phyloP scores from a whole-genome alignment of 2,329 filamentous ascomycete species.

The Trichoderma breve region DNA sequence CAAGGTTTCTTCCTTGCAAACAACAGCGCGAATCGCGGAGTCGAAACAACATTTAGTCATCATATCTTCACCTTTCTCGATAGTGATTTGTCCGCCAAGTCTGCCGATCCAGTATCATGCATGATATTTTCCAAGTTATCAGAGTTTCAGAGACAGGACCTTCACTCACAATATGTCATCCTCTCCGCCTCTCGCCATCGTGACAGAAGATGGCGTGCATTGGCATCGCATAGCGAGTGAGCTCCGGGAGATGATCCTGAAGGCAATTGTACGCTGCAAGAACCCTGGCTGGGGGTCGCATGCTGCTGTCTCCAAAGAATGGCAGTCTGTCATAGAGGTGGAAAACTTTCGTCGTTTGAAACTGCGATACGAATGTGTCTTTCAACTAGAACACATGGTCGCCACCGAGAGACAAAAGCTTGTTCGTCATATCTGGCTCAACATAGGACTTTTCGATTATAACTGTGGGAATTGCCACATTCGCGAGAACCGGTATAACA shows the following conservation, averaged over 20 bases:
- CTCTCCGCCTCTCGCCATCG: neutral
- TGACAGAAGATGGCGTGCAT: neutral
- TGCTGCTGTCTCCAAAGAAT: neutral
- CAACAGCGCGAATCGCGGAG: neutral
- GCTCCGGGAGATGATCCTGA: neutral
- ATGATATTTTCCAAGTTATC: neutral
- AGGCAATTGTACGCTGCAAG: neutral
- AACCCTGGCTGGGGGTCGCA: neutral
- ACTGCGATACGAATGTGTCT: neutral
- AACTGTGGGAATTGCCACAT: neutral
- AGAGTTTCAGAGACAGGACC: neutral
- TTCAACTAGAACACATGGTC: neutral
- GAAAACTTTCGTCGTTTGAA: neutral
- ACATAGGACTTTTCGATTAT: neutral
- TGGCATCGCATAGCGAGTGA: neutral
- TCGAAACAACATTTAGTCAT: neutral
- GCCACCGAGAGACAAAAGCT: neutral
- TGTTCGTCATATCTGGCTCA: neutral
- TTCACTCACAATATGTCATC: neutral
- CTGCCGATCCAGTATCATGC: neutral
- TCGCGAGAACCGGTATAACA: neutral
- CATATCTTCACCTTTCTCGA: neutral
- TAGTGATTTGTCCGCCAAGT: neutral
- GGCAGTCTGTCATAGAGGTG: neutral
- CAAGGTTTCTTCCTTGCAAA: neutral